A percentile compares a stretch with the other conserved stretches of the same genome.
These are phyloP conservation scores for Boletus coccyginus DNA, from an alignment of 768 basidiomycete genomes.

Conservation along the genomic window DNA sequence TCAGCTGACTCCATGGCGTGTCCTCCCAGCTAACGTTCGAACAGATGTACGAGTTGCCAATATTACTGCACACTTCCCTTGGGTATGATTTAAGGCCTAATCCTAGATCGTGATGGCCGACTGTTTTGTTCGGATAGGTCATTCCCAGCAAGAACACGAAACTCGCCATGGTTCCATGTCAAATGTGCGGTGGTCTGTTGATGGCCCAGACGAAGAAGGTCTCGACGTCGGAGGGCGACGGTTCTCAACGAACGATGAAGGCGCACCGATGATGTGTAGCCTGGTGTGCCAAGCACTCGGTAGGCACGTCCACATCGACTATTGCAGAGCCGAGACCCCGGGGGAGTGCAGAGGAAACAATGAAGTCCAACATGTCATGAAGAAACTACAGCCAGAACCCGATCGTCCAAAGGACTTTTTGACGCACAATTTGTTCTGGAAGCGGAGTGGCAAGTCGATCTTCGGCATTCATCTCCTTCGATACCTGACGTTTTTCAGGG, in stretches of 20 bases:
- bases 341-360: constrained; percentile 36
- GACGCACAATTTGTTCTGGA: constrained; percentile 55
- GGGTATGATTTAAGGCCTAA: constrained; percentile 32
- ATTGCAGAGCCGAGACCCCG: constrained; percentile 41
- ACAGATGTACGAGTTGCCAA: constrained; percentile 51
- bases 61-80: constrained; percentile 56
- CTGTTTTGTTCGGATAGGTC: constrained; percentile 35
- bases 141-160: constrained; percentile 55
- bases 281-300: constrained; percentile 51
- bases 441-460: constrained; percentile 43
- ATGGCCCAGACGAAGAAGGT: constrained; percentile 44
- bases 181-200: constrained; percentile 51
- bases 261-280: constrained; percentile 62
- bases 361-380: constrained; percentile 45
- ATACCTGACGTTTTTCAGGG: constrained; percentile 31
- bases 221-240: constrained; percentile 52
- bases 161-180: constrained; percentile 64
- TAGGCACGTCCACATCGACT: constrained; percentile 54
- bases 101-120: background rate
- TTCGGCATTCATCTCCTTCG: background rate
- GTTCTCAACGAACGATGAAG: constrained; percentile 51
- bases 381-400: constrained; percentile 43
- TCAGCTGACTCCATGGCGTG: constrained; percentile 15
- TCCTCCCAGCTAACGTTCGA: constrained; percentile 1
- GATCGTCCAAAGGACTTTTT: constrained; percentile 51